These are phyloP conservation scores for Kitagawia praeruptora DNA, from an alignment of 129 eudicot genomes.

Conservation along the genomic window DNA sequence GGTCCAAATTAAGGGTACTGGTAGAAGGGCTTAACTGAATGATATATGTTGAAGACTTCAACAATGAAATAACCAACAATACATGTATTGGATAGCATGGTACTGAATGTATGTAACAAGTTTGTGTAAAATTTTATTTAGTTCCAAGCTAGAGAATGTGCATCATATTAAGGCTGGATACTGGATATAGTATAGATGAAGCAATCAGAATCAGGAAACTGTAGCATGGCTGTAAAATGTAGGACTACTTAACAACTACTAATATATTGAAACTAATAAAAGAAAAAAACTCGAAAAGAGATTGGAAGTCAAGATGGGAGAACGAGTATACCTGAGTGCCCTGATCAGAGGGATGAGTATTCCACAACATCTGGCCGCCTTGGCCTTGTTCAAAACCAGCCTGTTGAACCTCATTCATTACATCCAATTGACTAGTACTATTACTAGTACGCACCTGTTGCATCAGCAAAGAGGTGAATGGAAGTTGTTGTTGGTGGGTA, in stretches of 20 bases:
- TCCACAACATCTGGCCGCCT: conserved; percentile 30
- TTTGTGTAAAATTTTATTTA: not conserved
- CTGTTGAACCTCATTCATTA: conserved; percentile 7
- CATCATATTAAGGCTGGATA: not conserved
- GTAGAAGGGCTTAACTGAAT: not conserved
- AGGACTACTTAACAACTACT: not conserved
- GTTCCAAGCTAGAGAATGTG: not conserved
- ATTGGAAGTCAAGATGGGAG: not conserved
- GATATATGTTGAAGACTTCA: not conserved
- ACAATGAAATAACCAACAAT: not conserved
- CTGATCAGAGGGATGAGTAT: conserved; percentile 27
- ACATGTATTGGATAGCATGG: not conserved
- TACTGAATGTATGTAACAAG: not conserved
- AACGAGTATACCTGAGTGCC: conserved; percentile 37
- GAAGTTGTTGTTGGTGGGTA: conserved; percentile 15
- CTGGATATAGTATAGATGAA: not conserved
- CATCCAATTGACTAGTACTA: conserved; percentile 6
- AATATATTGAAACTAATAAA: too few relatives aligned
- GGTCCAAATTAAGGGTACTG: not conserved
- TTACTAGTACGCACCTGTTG: conserved; percentile 2
- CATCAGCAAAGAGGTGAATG: conserved; percentile 48
- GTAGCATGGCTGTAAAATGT: not conserved
- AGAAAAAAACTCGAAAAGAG: not conserved
- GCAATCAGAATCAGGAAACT: not conserved
- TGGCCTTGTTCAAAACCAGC: not conserved